These are phyloP conservation scores for Mortierella sp. DNA, from an alignment of 371 early-diverging fungal species.

Conservation along the genomic window DNA sequence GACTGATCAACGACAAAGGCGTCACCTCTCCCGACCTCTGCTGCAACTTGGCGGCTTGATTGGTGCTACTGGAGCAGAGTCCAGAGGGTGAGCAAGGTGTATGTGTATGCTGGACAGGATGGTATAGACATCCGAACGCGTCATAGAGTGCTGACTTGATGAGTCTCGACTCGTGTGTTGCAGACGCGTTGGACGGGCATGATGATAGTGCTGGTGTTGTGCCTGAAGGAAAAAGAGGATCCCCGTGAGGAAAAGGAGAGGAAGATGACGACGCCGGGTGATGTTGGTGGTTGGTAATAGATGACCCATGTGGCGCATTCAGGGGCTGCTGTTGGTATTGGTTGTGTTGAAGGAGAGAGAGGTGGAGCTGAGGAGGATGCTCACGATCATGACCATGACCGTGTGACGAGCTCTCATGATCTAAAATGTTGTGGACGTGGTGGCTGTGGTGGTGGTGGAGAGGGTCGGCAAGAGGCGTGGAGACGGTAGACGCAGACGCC, in stretches of 20 bases:
- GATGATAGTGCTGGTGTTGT: neutral
- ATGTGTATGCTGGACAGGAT: constrained; percentile 49
- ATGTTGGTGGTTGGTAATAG: neutral
- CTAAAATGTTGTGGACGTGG: neutral
- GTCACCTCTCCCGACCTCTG: constrained; percentile 30
- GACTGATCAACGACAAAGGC: constrained; percentile 18
- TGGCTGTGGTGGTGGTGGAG: neutral
- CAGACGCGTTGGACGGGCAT: constrained; percentile 18
- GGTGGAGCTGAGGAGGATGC: neutral
- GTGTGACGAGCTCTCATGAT: neutral
- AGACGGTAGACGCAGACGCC: neutral
- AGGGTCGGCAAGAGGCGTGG: neutral
- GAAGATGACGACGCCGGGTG: constrained; percentile 5
- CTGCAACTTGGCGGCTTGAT: neutral
- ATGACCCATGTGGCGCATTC: constrained; percentile 27
- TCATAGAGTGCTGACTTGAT: constrained; percentile 43
- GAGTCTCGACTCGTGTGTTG: constrained; percentile 26
- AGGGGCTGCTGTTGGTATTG: constrained; percentile 15
- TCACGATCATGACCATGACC: neutral
- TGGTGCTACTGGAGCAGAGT: neutral
- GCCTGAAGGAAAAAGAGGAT: constrained; percentile 28
- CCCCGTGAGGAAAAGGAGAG: constrained; percentile 15
- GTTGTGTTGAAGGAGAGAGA: constrained; percentile 1
- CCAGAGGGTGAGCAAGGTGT: constrained; percentile 9
- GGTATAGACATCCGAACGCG: constrained; percentile 54